Evolutionary conservation across 441 rosid genomes (phyloP), one percentile per base, ranked within the genome.

Genomic region (Geranium incanum): DNA sequence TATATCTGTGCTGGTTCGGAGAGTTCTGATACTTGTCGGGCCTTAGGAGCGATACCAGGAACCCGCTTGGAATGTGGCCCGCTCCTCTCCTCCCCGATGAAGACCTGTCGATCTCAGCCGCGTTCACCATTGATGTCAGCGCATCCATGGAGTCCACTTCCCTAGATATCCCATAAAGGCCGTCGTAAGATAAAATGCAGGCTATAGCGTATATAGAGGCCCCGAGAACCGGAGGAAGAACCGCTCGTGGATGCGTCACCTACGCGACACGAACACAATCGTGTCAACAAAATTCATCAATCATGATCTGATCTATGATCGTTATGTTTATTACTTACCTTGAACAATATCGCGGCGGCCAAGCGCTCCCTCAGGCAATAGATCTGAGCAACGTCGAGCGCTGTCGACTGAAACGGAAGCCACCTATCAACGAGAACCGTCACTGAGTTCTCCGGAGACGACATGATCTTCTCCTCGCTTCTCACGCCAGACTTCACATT

Each of bases 321-420:
- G 33, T 28, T 28, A 28, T 28, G 33, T 28, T 28, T 28, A 28
- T 28, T 63, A 57, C 82, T 73, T 80, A 88, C 98, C 80, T 86
- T 95, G 80, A 84, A 93, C 77, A 89, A 77, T 75, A 89, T 85
- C 36, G 98, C 96, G 0, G 92, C 93, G 60, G 79, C 78, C 72
- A 89, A 76, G 69, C 92, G 87, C 75, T 95, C 98, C 72, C 95
- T 83, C 84, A 95, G 80, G 80, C 96, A 91, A 84, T 91, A 93
- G 70, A 93, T 85, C 72, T 88, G 97, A 75, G 98, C 98, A 71
- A 86, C 87, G 76, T 95, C 95, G 67, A 95, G 84, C 6, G 98
- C 97, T 18, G 87, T 89, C 60, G 87, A 81, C 73, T 71, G 75
- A 73, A 89, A 88, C 79, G 81, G 80, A 60, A 93, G 92, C 98